Evolutionary conservation across 2,329 filamentous ascomycete species (phyloP).

Genomic region (Fusarium solani-melongenae): DNA sequence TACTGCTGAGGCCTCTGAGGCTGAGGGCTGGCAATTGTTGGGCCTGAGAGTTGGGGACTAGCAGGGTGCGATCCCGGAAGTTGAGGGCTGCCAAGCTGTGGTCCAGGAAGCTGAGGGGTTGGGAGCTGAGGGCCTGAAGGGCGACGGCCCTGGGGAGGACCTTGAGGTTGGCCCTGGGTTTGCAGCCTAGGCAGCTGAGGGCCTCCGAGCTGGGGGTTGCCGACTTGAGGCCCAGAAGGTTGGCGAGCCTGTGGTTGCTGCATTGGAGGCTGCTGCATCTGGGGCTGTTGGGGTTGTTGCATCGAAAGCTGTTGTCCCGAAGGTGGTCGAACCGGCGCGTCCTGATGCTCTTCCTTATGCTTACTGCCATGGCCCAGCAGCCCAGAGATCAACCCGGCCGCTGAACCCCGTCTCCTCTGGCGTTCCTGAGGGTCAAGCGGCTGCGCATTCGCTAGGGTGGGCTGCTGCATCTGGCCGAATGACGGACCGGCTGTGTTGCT

Average conservation of each 20-base stretch:
- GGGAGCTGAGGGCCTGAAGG: constrained; percentile 15
- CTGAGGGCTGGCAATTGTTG: constrained; percentile 30
- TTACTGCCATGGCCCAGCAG: constrained; percentile 44
- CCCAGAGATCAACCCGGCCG: constrained; percentile 45
- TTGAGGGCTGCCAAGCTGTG: constrained; percentile 8
- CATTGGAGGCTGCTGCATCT: constrained; percentile 17
- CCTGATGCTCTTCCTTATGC: constrained; percentile 26
- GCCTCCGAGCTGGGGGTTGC: neutral
- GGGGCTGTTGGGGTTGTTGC: constrained; percentile 25
- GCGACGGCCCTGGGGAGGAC: neutral
- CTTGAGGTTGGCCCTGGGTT: constrained; percentile 6
- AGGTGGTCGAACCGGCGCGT: neutral
- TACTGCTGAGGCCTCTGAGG: constrained; percentile 31
- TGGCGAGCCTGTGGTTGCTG: constrained; percentile 6
- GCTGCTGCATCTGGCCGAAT: constrained; percentile 27
- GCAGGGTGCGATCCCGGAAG: constrained; percentile 13
- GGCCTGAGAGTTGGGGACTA: constrained; percentile 4
- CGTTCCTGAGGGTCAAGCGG: constrained; percentile 27
- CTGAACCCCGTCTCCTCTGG: constrained; percentile 45
- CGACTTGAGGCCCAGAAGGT: constrained; percentile 15
- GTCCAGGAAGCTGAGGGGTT: constrained; percentile 17
- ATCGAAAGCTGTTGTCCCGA: constrained; percentile 24
- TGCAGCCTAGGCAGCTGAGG: neutral
- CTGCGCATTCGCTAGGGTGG: constrained; percentile 1
- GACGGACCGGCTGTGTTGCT: constrained; percentile 39